Conservation (phyloP, 116 monocot genomes). For the Papilionanthe hybrid region DNA sequence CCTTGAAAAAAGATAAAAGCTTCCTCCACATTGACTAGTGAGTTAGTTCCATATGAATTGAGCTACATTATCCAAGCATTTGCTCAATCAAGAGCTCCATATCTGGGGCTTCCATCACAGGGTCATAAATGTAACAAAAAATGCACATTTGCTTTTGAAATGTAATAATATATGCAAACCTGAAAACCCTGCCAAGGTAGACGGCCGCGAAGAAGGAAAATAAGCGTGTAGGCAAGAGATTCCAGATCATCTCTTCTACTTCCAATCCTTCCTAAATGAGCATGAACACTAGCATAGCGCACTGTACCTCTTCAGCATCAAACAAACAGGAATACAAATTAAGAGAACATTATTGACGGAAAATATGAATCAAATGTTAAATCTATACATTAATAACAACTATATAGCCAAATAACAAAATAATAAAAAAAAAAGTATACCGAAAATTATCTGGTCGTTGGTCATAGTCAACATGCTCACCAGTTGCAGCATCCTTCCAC, state of each 20-base stretch:
- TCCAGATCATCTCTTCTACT: constrained; percentile 99
- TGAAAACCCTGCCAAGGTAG: constrained; percentile 99
- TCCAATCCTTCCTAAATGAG: constrained; percentile 91
- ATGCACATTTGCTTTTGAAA: neutral
- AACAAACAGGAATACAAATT: neutral
- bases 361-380: constrained; percentile 1
- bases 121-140: neutral
- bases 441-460: constrained; percentile 97
- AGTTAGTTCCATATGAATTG: neutral
- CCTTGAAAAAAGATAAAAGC: neutral
- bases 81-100: neutral
- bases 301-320: constrained; percentile 75
- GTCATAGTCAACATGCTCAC: constrained; percentile 82
- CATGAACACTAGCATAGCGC: constrained; percentile 98
- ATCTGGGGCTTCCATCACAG: neutral
- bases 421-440: constrained; percentile 21
- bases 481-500: constrained; percentile 70
- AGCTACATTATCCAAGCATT: neutral
- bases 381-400: neutral
- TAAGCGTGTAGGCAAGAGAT: constrained; percentile 93
- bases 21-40: neutral
- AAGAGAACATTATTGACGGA: neutral
- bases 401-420: neutral
- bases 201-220: constrained; percentile 93
- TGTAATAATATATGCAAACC: constrained; percentile 27